phyloP scores from a whole-genome alignment of 2,329 filamentous ascomycete species.

The Trichoderma harzianum region DNA sequence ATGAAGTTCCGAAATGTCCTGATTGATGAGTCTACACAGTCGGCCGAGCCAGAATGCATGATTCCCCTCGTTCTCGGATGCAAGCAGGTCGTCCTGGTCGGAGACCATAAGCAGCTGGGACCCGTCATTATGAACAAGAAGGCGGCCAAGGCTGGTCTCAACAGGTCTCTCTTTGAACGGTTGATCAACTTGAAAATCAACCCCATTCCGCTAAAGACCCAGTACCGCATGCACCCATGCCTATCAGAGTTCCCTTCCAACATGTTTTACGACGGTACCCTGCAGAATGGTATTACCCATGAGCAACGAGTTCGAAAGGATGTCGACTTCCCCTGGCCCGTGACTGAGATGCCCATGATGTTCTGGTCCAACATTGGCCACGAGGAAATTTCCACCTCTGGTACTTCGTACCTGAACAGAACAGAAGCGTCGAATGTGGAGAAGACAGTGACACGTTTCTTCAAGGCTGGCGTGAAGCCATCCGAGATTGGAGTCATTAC shows the following conservation, averaged over 20 bases:
- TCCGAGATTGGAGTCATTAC: constrained; percentile 96
- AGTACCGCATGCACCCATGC: constrained; percentile 99
- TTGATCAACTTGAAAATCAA: constrained; percentile 86
- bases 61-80: constrained; percentile 95
- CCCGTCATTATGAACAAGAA: constrained; percentile 99
- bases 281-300: constrained; percentile 94
- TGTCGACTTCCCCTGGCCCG: constrained; percentile 97
- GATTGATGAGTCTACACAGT: constrained; percentile 97
- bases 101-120: constrained; percentile 95
- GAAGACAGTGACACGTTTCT: constrained; percentile 97
- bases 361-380: constrained; percentile 99
- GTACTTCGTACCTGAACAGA: constrained; percentile 96
- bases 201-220: constrained; percentile 90
- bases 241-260: constrained; percentile 97
- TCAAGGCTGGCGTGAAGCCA: constrained; percentile 96
- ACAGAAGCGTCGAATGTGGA: constrained; percentile 97
- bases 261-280: constrained; percentile 98
- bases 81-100: constrained; percentile 98
- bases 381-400: constrained; percentile 96
- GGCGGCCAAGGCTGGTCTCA: constrained; percentile 92
- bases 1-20: constrained; percentile 98
- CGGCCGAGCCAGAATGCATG: constrained; percentile 97
- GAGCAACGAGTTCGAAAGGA: constrained; percentile 85
- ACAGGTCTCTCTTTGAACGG: constrained; percentile 97
- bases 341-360: constrained; percentile 96